A percentile compares a stretch with the other conserved stretches of the same genome.
Conservation (phyloP, 768 basidiomycete genomes). For the Hericium rajendrae region DNA sequence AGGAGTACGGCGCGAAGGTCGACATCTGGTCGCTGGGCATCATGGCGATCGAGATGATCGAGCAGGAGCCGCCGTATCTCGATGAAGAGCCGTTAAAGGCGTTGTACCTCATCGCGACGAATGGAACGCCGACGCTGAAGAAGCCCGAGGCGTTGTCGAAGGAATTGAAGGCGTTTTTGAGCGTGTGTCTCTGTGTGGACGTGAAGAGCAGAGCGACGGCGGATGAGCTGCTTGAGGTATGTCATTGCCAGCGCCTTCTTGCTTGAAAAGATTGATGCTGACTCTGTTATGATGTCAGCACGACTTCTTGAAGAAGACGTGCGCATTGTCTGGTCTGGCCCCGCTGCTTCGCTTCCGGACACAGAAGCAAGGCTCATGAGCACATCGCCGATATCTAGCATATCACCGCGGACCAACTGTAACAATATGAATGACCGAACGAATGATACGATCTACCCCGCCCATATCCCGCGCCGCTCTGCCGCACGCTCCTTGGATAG, state of each 20-base stretch:
- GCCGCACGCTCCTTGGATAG: too few species aligned
- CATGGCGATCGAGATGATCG: slow-evolving; percentile 99
- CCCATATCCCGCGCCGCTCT: too few species aligned
- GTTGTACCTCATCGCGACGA: slow-evolving; percentile 92
- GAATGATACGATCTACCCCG: too few species aligned
- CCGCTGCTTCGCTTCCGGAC: slow-evolving; percentile 70
- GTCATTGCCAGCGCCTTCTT: too few species aligned
- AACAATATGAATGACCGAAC: too few species aligned
- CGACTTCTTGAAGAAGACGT: slow-evolving; percentile 88
- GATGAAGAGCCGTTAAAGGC: slow-evolving; percentile 95
- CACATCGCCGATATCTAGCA: not conserved
- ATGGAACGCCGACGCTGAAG: slow-evolving; percentile 96
- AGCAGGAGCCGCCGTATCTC: slow-evolving; percentile 92
- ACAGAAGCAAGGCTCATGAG: slow-evolving; percentile 41
- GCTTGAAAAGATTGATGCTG: slow-evolving; percentile 9
- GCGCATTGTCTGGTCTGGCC: slow-evolving; percentile 72
- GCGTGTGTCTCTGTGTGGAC: slow-evolving; percentile 97
- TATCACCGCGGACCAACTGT: not conserved
- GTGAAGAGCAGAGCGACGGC: slow-evolving; percentile 89
- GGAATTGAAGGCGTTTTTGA: slow-evolving; percentile 93
- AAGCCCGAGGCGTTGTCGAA: slow-evolving; percentile 85
- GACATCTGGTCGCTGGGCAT: slow-evolving; percentile 97
- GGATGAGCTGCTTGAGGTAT: slow-evolving; percentile 74
- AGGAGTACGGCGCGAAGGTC: slow-evolving; percentile 94
- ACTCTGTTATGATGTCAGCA: slow-evolving; percentile 49